Base-by-base conservation (phyloP, 2,329 filamentous ascomycete species). In the Coniella vitis region DNA sequence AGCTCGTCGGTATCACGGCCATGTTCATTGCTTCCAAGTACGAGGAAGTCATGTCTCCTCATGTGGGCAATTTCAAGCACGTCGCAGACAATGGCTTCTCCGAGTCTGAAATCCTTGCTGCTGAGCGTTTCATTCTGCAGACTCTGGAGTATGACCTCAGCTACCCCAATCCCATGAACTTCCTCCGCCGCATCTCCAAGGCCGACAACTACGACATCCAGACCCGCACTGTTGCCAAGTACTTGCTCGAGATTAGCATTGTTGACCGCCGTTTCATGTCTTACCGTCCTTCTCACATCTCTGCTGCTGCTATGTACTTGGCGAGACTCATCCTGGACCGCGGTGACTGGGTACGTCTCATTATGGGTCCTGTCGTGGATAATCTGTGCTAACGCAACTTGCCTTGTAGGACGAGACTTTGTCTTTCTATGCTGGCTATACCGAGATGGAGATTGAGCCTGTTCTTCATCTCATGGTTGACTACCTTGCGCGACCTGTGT, bases 21-120 rank as follows among this genome's bases (percentile, higher is more conserved):
- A 97, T 98, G 93, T 97, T 97, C 74, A 95, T 97, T 63, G 93
- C 93, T 12, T 94, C 91, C 63, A 98, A 98, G 73, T 98, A 97
- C 65, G 91, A 98, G 69, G 93, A 98, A 66, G 90, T 98, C 43
- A 79, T 98, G 44, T 97, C 93, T 10, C 93, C 93, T 39, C 91
- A 97, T 59, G 90, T 98, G 35, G 85, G 87, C 66, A 96, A 96
- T 76, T 98, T 98, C 76, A 87, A 87, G 60, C 89, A 95, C 61
- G 90, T 98, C 59, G 90, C 93, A 62, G 93, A 98, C 62, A 90
- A 97, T 67, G 93, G 91, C 49, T 98, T 97, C 69, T 87, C 83
- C 4, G 91, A 96, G 66, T 83, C 87, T 39, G 93, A 98, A 71
- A 97, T 98, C 58, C 78, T 98, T 35, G 91, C 88, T 63, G 93